Evolutionary conservation across 176 grass and related monocot genomes (phyloP).

Genomic region (Urochloa ruziziensis): DNA sequence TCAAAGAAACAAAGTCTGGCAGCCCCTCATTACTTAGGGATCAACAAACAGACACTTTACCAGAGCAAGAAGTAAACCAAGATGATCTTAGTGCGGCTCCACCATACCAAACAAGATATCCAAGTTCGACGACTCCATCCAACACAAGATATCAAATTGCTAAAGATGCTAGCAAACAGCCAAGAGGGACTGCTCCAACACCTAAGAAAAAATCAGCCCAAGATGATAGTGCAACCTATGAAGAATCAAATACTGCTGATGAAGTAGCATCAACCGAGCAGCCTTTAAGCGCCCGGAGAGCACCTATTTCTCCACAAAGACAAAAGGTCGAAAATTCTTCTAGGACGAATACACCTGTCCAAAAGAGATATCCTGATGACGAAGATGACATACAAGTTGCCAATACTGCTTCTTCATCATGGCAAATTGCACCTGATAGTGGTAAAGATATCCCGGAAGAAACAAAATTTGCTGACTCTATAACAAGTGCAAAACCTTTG

Average conservation of each 20-base stretch:
- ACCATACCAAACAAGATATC: slow-evolving; percentile 17
- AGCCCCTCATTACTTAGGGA: not conserved
- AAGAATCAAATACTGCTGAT: slow-evolving; percentile 16
- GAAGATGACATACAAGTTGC: slow-evolving; percentile 10
- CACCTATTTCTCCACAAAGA: slow-evolving; percentile 17
- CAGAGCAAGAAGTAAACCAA: not conserved
- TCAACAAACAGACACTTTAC: slow-evolving; percentile 14
- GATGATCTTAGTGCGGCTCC: slow-evolving; percentile 1
- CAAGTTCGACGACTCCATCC: not conserved
- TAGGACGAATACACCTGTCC: not conserved
- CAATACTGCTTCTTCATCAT: slow-evolving; percentile 1
- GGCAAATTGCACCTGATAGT: not conserved
- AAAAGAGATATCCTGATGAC: slow-evolving; percentile 31
- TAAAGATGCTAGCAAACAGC: slow-evolving; percentile 12
- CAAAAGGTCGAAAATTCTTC: slow-evolving; percentile 8
- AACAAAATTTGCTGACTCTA: slow-evolving; percentile 30
- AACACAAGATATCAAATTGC: not conserved
- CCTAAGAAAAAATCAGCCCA: not conserved
- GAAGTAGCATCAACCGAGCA: slow-evolving; percentile 10
- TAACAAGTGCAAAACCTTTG: not conserved
- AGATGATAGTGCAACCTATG: slow-evolving; percentile 14
- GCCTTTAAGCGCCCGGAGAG: not conserved
- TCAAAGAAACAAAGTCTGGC: slow-evolving; percentile 14
- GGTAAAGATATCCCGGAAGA: slow-evolving; percentile 30
- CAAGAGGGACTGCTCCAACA: not conserved